Evolutionary conservation across 2,329 filamentous ascomycete species (phyloP).

Genomic region (Alternaria brassicae): DNA sequence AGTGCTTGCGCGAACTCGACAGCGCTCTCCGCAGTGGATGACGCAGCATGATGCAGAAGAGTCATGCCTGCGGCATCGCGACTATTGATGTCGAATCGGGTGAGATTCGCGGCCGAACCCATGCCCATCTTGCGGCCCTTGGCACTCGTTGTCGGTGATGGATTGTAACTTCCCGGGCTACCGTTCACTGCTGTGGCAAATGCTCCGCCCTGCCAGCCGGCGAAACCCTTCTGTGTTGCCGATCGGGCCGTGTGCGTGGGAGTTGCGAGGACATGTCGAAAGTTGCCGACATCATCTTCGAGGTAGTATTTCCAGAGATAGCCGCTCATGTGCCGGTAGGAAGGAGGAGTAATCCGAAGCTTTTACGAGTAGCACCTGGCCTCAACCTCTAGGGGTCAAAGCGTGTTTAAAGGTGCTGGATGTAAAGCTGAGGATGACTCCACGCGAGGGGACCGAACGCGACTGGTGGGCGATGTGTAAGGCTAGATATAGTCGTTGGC

Average conservation of each 20-base stretch:
- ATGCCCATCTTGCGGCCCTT: constrained; percentile 44
- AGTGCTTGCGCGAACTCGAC: constrained; percentile 78
- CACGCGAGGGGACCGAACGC: constrained; percentile 32
- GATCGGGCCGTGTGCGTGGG: constrained; percentile 66
- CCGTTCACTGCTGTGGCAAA: constrained; percentile 49
- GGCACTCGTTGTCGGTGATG: constrained; percentile 52
- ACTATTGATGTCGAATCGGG: constrained; percentile 77
- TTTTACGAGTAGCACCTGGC: constrained; percentile 78
- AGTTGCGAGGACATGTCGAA: constrained; percentile 85
- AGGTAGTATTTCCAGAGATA: constrained; percentile 96
- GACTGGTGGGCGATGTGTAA: constrained; percentile 31
- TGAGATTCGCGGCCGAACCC: constrained; percentile 52
- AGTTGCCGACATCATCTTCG: constrained; percentile 96
- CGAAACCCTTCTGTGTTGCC: constrained; percentile 60
- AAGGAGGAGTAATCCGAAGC: constrained; percentile 54
- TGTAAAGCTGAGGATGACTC: constrained; percentile 59
- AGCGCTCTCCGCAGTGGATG: constrained; percentile 73
- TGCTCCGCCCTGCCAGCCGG: constrained; percentile 43
- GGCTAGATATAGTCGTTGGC: constrained; percentile 18
- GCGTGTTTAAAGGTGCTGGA: constrained; percentile 83
- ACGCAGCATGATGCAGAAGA: constrained; percentile 82
- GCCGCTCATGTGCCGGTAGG: constrained; percentile 80
- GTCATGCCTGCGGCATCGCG: constrained; percentile 84
- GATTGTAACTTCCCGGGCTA: constrained; percentile 57
- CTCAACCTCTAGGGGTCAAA: constrained; percentile 85